Conservation (phyloP, 164 flowering plant genomes). For the Nymphaea thermarum region DNA sequence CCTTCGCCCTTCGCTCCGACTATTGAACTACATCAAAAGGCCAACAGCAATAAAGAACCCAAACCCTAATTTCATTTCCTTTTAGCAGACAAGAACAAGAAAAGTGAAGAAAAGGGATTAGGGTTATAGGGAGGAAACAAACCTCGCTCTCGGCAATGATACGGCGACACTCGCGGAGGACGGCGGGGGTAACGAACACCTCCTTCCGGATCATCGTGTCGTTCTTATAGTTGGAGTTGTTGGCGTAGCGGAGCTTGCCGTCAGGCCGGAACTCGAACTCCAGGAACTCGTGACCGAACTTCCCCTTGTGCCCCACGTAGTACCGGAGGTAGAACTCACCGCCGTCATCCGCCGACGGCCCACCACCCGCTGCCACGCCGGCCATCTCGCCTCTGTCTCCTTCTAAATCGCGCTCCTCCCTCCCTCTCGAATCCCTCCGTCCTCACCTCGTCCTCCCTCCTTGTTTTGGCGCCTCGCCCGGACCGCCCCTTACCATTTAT, state of each 20-base stretch:
- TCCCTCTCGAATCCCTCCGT: too few species aligned
- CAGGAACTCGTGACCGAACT: constrained; percentile 88
- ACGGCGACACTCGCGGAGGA: constrained; percentile 77
- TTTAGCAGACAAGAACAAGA: background rate
- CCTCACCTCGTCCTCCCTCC: too few species aligned
- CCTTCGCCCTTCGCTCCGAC: too few species aligned
- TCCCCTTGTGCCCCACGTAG: constrained; percentile 93
- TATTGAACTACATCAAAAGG: background rate
- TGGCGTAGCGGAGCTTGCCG: constrained; percentile 89
- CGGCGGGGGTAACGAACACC: constrained; percentile 81
- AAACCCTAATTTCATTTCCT: constrained; percentile 2
- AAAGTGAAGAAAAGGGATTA: background rate
- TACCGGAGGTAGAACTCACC: constrained; percentile 66
- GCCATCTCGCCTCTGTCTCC: too few species aligned
- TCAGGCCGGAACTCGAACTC: constrained; percentile 94
- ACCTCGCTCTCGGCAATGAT: constrained; percentile 91
- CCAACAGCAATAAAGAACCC: background rate
- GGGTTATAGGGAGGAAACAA: background rate
- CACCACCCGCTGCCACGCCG: background rate
- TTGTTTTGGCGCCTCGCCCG: too few species aligned
- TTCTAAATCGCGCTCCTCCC: too few species aligned
- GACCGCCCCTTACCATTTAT: too few species aligned
- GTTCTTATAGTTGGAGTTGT: constrained; percentile 97
- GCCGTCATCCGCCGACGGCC: constrained; percentile 14
- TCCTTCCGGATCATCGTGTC: constrained; percentile 96